phyloP scores from a whole-genome alignment of 768 basidiomycete species.

The Trametes punicea region DNA sequence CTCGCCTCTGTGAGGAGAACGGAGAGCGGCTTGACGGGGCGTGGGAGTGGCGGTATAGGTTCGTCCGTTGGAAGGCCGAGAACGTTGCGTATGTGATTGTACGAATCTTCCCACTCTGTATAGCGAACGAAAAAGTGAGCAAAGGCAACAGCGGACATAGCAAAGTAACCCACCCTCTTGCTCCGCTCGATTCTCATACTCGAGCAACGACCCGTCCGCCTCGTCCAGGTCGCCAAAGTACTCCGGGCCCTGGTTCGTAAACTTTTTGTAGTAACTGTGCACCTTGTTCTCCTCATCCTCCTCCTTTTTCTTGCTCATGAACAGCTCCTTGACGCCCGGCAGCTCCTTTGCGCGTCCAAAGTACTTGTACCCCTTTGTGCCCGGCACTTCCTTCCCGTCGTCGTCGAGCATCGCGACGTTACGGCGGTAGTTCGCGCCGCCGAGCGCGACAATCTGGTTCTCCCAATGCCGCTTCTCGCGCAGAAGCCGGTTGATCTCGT shows the following conservation, averaged over 20 bases:
- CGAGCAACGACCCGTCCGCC: conserved; percentile 57
- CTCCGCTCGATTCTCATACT: conserved; percentile 70
- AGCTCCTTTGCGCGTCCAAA: conserved; percentile 96
- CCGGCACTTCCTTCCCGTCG: conserved; percentile 94
- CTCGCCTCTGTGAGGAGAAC: conserved; percentile 25
- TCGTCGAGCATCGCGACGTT: conserved; percentile 94
- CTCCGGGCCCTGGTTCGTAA: conserved; percentile 77
- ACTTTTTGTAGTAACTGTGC: conserved; percentile 78
- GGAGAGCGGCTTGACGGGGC: conserved; percentile 28
- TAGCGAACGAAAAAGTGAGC: neutral
- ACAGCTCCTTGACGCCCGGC: conserved; percentile 94
- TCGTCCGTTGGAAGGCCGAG: conserved; percentile 52
- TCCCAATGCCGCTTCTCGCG: conserved; percentile 98
- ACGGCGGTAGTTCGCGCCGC: conserved; percentile 93
- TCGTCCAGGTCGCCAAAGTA: conserved; percentile 96
- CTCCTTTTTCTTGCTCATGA: conserved; percentile 79
- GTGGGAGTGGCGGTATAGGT: conserved; percentile 51
- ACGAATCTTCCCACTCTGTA: conserved; percentile 67
- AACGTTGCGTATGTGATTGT: conserved; percentile 47
- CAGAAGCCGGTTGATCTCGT: conserved; percentile 95
- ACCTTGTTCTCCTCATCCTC: conserved; percentile 86
- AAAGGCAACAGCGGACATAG: neutral
- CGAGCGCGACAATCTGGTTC: conserved; percentile 93
- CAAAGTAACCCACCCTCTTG: conserved; percentile 54
- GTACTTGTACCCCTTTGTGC: conserved; percentile 99